Conservation (phyloP, 257 asterid species). For the Przewalskia tangutica region DNA sequence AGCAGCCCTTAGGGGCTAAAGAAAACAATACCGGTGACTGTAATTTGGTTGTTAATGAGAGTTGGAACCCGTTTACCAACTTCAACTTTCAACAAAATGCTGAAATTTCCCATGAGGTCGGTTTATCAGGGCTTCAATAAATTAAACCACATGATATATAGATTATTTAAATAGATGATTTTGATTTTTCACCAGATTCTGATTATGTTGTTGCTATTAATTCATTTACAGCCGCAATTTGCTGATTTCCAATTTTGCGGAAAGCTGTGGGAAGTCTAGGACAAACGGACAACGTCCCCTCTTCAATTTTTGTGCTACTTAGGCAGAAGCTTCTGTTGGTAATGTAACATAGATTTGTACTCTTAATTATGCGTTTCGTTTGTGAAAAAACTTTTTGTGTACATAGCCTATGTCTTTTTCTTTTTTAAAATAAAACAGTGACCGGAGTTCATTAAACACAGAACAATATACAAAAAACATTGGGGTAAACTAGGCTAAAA, state of each 20-base stretch:
- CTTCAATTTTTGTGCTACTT: not conserved
- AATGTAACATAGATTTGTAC: not conserved
- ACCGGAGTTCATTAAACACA: not conserved
- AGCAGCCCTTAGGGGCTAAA: not conserved
- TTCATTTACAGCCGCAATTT: not conserved
- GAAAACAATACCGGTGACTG: not conserved
- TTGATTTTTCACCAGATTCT: not conserved
- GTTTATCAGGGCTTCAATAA: not conserved
- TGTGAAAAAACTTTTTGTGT: not conserved
- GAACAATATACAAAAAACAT: not conserved
- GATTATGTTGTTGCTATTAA: not conserved
- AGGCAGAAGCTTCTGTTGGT: not conserved
- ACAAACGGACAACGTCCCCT: not conserved
- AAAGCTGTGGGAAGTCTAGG: not conserved
- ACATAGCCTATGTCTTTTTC: not conserved
- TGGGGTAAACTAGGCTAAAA: not conserved
- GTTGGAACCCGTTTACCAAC: slow-evolving; percentile 18
- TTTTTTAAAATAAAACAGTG: not conserved
- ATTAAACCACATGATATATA: not conserved
- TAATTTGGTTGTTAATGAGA: slow-evolving; percentile 2
- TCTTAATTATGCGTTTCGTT: not conserved
- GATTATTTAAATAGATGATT: not conserved
- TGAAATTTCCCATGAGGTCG: slow-evolving; percentile 13
- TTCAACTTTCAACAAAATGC: slow-evolving; percentile 9
- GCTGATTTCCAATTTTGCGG: not conserved